Evolutionary conservation across 768 basidiomycete species (phyloP), one percentile per base, ranked within the genome.

Genomic region (Lactarius evosmus): DNA sequence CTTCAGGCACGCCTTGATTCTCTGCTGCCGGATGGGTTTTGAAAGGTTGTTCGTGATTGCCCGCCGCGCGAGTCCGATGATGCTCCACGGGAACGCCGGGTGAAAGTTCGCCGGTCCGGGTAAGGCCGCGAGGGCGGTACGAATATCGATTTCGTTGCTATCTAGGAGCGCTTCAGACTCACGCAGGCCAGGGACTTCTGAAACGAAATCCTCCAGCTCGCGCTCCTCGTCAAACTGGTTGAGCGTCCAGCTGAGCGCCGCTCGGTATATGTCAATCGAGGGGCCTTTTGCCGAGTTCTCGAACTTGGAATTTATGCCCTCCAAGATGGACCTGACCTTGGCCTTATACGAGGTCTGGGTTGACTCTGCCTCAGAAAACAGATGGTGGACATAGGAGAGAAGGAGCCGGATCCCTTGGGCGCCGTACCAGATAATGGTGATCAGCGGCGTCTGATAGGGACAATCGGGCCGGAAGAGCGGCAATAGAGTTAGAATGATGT

Each of bases 391-490:
- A n/a, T n/a, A n/a, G n/a, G n/a, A n/a, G n/a, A n/a, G n/a, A n/a
- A n/a, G n/a, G n/a, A n/a, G n/a, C n/a, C n/a, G n/a, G n/a, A n/a
- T n/a, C n/a, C n/a, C n/a, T n/a, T 44, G 41, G 22, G 41, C 8
- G 4, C n/a, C n/a, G n/a, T 9, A 44, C 41, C 41, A 44, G 22
- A 44, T 7, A 7, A 44, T 3, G n/a, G 41, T 22, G 1, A n/a
- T 44, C 8, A 44, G 11, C 3, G 41, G 41, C 3, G 63, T 65
- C 27, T 25, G 27, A 41, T 56, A 65, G 44, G 63, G 63, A 30
- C 63, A 60, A 30, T 65, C 53, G 27, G 51, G 63, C 33, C 9
- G 27, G 38, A 50, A 25, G n/a, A 65, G 30, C 22, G 63, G 63
- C 22, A 65, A 25, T 2, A 60, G 0, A 36, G 63, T 64, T 16